Conservation (phyloP, 192 early-diverging fungal species). For the Coemansia nantahalensis region DNA sequence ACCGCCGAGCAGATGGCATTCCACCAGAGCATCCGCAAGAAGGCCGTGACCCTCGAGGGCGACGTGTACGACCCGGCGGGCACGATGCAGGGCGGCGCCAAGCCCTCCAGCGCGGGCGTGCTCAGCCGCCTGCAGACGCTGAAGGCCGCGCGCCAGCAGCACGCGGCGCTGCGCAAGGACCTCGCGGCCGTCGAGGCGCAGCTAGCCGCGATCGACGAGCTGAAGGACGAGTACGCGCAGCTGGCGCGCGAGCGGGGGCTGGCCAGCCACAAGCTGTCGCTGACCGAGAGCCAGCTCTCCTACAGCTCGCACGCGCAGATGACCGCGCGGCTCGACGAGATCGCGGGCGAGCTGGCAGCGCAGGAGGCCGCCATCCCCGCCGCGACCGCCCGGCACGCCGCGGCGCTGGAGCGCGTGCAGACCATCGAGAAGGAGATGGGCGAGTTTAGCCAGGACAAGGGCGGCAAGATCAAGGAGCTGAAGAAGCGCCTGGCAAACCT, state of each 20-base stretch:
- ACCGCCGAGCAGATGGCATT: slow-evolving; percentile 89
- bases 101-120: slow-evolving; percentile 66
- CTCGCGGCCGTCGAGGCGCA: slow-evolving; percentile 56
- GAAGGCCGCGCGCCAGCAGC: slow-evolving; percentile 58
- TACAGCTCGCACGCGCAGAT: slow-evolving; percentile 76
- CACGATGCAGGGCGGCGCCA: slow-evolving; percentile 89
- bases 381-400: slow-evolving; percentile 50
- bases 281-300: slow-evolving; percentile 73
- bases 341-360: slow-evolving; percentile 47
- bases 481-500: slow-evolving; percentile 63
- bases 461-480: slow-evolving; percentile 83
- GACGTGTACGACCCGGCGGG: slow-evolving; percentile 97
- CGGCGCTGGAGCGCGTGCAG: slow-evolving; percentile 54
- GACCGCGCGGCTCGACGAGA: slow-evolving; percentile 34
- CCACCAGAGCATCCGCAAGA: slow-evolving; percentile 73
- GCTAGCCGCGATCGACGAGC: slow-evolving; percentile 56
- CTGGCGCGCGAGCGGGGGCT: slow-evolving; percentile 67
- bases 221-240: slow-evolving; percentile 58
- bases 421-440: slow-evolving; percentile 84
- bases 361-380: slow-evolving; percentile 58
- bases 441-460: slow-evolving; percentile 85
- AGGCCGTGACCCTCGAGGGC: slow-evolving; percentile 95
- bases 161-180: slow-evolving; percentile 50
- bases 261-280: slow-evolving; percentile 70
- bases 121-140: slow-evolving; percentile 74